Percentiles rank a stretch among this genome's conserved stretches.
phyloP scores from a whole-genome alignment of 1,284 basidiomycete genomes.

The Ustanciosporium gigantosporum region DNA sequence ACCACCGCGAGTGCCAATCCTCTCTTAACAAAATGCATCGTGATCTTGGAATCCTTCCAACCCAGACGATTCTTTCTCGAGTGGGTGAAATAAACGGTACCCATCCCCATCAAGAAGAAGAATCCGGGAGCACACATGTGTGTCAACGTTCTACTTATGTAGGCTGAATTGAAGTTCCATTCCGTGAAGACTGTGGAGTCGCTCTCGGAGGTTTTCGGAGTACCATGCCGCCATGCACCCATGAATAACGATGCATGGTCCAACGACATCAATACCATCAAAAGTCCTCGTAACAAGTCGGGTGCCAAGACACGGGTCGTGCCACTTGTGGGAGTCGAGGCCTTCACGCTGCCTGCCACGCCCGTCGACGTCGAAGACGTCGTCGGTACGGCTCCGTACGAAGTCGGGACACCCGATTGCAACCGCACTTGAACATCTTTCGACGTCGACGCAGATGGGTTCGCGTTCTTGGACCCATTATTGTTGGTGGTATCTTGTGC shows the following conservation, averaged over 20 bases:
- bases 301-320: slow-evolving; percentile 36
- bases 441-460: too few relatives aligned
- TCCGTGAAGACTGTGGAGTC: slow-evolving; percentile 14
- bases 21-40: slow-evolving; percentile 20
- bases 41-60: slow-evolving; percentile 11
- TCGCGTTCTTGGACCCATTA: too few relatives aligned
- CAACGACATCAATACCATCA: slow-evolving; percentile 42
- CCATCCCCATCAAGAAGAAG: slow-evolving; percentile 46
- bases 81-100: slow-evolving; percentile 36
- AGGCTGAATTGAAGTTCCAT: slow-evolving; percentile 27
- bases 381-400: too few relatives aligned
- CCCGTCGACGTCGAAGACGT: too few relatives aligned
- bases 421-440: too few relatives aligned
- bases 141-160: slow-evolving; percentile 20
- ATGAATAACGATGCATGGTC: slow-evolving; percentile 41
- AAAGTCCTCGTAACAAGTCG: slow-evolving; percentile 44
- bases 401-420: too few relatives aligned
- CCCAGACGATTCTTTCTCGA: slow-evolving; percentile 17
- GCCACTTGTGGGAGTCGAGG: slow-evolving; percentile 3
- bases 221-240: slow-evolving; percentile 42
- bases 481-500: too few relatives aligned
- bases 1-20: slow-evolving; percentile 29
- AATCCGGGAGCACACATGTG: slow-evolving; percentile 50
- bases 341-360: too few relatives aligned
- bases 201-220: slow-evolving; percentile 21